Base-by-base conservation (phyloP, 495 filamentous ascomycete genomes). In the Usnea hakonensis region DNA sequence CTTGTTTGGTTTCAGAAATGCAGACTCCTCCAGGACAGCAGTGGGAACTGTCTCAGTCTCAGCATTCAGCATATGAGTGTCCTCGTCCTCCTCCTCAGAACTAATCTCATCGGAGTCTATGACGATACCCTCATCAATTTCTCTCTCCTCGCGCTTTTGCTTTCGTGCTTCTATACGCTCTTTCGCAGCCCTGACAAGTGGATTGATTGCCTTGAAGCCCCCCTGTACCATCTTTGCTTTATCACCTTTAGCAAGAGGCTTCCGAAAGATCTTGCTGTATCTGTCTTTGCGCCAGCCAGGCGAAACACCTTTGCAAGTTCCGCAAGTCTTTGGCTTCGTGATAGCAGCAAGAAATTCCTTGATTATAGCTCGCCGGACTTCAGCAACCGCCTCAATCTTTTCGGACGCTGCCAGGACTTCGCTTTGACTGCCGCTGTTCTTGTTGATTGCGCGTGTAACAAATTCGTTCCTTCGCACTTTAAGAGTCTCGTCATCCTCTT, bases 251-350 rank as follows among this genome's bases (percentile, higher is more conserved):
- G 75, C 73, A 44, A 97, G 74, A 7, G 87, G 79, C 69, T 90
- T 93, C 67, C 91, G 85, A 73, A 97, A 99, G 58, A 99, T 94
- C 73, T 97, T 97, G 65, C 87, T 86, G 70, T 81, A 91, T 32
- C 86, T 81, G 64, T 97, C 92, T 68, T 93, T 95, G 66, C 91
- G 83, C 73, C 88, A 97, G 7, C 73, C 76, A 23, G 91, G 90
- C 28, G 89, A 88, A 40, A 90, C 82, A 52, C 83, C 87, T 70
- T 79, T 77, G 68, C 95, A 99, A 65, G 80, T 88, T 41, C 74
- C 75, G 73, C 95, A 97, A 69, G 81, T 83, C 70, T 81, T 88
- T 36, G 80, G 77, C 61, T 71, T 72, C 37, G 75, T 77, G 52
- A 97, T 88, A 11, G 80, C 77, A 54, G 81, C 83, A 52, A 96